Conservation (phyloP, 2,329 filamentous ascomycete genomes). For the Westerdykella sp. region DNA sequence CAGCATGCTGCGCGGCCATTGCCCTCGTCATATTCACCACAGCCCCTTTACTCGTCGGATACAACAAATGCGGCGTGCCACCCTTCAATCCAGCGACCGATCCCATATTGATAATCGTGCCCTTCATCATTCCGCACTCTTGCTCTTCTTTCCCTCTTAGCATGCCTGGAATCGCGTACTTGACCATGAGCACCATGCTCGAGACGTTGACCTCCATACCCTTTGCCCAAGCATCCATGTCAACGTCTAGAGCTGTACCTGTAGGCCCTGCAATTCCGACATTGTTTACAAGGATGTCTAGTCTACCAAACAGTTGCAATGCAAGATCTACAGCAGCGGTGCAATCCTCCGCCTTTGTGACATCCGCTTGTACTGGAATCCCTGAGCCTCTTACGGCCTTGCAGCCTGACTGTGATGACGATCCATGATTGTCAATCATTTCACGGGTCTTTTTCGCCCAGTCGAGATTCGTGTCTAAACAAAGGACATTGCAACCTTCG, state of each 20-base stretch:
- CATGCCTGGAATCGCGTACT: constrained; percentile 58
- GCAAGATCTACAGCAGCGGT: constrained; percentile 38
- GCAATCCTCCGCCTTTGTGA: constrained; percentile 52
- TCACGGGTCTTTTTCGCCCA: constrained; percentile 50
- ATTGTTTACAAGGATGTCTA: constrained; percentile 61
- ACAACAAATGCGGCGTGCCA: constrained; percentile 49
- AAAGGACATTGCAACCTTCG: constrained; percentile 55
- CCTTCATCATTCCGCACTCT: constrained; percentile 24
- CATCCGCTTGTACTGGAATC: constrained; percentile 47
- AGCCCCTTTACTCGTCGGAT: constrained; percentile 50
- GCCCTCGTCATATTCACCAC: constrained; percentile 52
- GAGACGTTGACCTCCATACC: constrained; percentile 57
- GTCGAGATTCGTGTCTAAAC: constrained; percentile 48
- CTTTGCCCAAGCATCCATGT: constrained; percentile 53
- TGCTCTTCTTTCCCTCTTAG: constrained; percentile 42
- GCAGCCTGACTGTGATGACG: constrained; percentile 5
- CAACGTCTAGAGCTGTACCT: constrained; percentile 56
- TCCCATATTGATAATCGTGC: constrained; percentile 57
- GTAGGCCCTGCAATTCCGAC: constrained; percentile 56
- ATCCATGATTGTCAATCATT: constrained; percentile 37
- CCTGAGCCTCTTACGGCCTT: constrained; percentile 35
- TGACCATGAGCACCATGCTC: constrained; percentile 60
- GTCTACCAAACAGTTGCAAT: constrained; percentile 46
- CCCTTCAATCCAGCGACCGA: constrained; percentile 54
- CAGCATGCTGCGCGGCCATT: constrained; percentile 51